A percentile compares a stretch with the other conserved stretches of the same genome.
These are phyloP conservation scores for Ophiostoma sp. DNA, from an alignment of 2,329 filamentous ascomycete species.

Conservation along the genomic window DNA sequence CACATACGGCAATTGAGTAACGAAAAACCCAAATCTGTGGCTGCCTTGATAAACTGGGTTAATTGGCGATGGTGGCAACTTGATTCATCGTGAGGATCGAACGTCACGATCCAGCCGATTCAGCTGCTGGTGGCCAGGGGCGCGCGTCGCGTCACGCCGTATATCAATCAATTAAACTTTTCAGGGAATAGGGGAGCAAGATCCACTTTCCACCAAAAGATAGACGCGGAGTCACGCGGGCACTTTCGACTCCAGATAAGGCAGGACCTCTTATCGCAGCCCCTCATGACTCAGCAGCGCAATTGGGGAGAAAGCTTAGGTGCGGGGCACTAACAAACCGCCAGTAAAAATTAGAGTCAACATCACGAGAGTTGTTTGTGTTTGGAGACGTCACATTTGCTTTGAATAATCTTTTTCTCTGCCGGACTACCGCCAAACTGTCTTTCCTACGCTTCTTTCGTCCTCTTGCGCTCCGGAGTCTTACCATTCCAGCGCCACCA, in stretches of 20 bases:
- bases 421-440: slow-evolving; percentile 36
- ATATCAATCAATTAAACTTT: slow-evolving; percentile 7
- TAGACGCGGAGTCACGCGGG: not conserved
- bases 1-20: not conserved
- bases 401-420: not conserved
- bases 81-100: not conserved
- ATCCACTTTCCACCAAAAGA: not conserved
- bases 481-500: slow-evolving; percentile 25
- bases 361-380: slow-evolving; percentile 9
- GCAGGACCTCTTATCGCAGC: slow-evolving; percentile 1
- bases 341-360: slow-evolving; percentile 11
- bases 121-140: slow-evolving; percentile 5
- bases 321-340: slow-evolving; percentile 14
- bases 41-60: not conserved
- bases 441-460: slow-evolving; percentile 40
- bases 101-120: not conserved
- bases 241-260: not conserved
- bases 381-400: not conserved
- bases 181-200: not conserved
- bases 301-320: not conserved
- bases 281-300: not conserved
- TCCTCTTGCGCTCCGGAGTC: slow-evolving; percentile 36
- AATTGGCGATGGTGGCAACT: not conserved
- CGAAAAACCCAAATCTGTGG: not conserved
- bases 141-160: slow-evolving; percentile 19